Conservation (phyloP, 306 rosid genomes). For the Prunus mume region DNA sequence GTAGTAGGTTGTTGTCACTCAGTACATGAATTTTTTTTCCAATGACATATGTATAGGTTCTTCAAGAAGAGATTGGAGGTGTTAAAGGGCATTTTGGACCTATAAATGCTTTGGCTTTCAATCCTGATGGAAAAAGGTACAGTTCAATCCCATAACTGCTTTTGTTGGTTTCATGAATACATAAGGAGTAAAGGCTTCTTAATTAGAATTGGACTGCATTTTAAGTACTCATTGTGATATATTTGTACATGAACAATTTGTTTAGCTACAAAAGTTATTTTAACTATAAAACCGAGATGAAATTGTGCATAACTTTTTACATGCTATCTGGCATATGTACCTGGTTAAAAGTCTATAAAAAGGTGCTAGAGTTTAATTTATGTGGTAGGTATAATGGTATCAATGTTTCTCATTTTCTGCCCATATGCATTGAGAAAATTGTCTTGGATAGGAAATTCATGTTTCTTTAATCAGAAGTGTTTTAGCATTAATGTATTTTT, state of each 20-base stretch:
- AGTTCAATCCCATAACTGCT: neutral
- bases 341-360: neutral
- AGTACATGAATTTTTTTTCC: constrained; percentile 10
- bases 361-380: neutral
- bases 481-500: neutral
- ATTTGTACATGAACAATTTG: neutral
- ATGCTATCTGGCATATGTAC: neutral
- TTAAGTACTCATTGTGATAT: neutral
- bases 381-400: neutral
- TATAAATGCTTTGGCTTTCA: constrained; percentile 90
- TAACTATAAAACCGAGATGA: neutral
- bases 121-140: constrained; percentile 94
- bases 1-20: neutral
- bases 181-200: neutral
- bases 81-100: constrained; percentile 99
- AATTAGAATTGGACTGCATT: neutral
- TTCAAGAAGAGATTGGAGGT: constrained; percentile 97
- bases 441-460: neutral
- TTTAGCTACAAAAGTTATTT: neutral
- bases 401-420: neutral
- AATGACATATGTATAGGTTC: constrained; percentile 52
- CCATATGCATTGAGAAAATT: neutral
- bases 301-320: neutral
- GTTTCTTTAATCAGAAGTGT: neutral
- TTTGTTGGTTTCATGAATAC: too few species aligned